Evolutionary conservation across 345 rosid genomes (phyloP).

Genomic region (Dovyalis caffra): DNA sequence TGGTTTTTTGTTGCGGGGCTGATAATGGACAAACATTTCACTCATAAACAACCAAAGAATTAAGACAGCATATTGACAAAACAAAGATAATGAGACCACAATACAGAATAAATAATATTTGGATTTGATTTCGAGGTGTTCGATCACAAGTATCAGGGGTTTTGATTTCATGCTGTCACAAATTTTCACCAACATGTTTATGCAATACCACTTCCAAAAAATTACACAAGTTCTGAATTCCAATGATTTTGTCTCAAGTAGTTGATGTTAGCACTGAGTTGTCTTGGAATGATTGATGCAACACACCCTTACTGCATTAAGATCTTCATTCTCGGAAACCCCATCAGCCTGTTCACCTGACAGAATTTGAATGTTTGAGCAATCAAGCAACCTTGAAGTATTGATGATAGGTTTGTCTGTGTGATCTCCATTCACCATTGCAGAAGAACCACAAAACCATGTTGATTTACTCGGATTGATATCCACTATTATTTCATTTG

Average conservation of each 20-base stretch:
- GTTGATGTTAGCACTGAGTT: neutral
- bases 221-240: neutral
- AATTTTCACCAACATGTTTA: neutral
- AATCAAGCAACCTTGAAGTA: neutral
- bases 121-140: no score
- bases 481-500: slow-evolving; percentile 1
- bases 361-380: neutral
- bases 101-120: neutral
- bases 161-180: neutral
- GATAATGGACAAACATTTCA: neutral
- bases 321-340: neutral
- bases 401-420: neutral
- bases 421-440: neutral
- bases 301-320: neutral
- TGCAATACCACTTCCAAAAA: neutral
- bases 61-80: neutral
- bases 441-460: neutral
- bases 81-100: neutral
- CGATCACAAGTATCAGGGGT: neutral
- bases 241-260: neutral
- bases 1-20: neutral
- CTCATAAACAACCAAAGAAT: neutral
- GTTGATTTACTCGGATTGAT: neutral
- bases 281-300: neutral
- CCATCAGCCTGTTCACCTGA: neutral